phyloP scores from a whole-genome alignment of 163 green algal species.

The Picocystis sp. region DNA sequence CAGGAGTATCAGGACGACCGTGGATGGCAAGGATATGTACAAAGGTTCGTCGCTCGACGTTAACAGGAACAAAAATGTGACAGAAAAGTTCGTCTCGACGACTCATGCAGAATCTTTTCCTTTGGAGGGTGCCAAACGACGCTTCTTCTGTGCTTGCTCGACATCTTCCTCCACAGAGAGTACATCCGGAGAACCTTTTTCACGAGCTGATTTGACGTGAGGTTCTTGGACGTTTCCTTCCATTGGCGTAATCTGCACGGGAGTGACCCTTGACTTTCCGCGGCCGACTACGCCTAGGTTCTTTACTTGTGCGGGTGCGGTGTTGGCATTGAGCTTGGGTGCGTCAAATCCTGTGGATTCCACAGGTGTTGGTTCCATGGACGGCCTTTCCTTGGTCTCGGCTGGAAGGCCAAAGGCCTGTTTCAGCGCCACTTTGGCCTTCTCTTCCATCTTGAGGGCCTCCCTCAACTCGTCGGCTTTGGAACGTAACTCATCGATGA shows the following conservation, averaged over 20 bases:
- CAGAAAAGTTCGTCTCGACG: too few relatives aligned
- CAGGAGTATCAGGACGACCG: too few relatives aligned
- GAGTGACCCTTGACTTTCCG: conserved; percentile 31
- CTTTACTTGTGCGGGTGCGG: conserved; percentile 9
- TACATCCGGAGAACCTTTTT: too few relatives aligned
- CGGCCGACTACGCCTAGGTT: conserved; percentile 35
- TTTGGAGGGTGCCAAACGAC: too few relatives aligned
- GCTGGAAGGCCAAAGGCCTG: conserved; percentile 14
- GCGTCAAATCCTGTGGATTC: conserved; percentile 1
- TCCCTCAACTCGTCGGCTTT: conserved; percentile 33
- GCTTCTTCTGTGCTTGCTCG: too few relatives aligned
- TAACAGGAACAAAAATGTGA: too few relatives aligned
- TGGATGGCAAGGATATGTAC: too few relatives aligned
- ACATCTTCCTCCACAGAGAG: too few relatives aligned
- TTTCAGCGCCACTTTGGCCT: conserved; percentile 19
- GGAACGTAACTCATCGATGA: conserved; percentile 8
- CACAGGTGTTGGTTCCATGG: not conserved
- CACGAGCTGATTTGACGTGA: too few relatives aligned
- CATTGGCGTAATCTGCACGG: conserved; percentile 9
- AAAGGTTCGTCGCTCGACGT: too few relatives aligned
- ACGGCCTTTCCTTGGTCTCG: not conserved
- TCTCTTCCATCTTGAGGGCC: conserved; percentile 13
- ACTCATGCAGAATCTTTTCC: too few relatives aligned
- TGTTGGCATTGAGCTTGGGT: conserved; percentile 3
- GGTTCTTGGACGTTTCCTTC: too few relatives aligned